These are phyloP conservation scores for Pseudopyricularia javanii DNA, from an alignment of 2,329 filamentous ascomycete species.

Conservation along the genomic window DNA sequence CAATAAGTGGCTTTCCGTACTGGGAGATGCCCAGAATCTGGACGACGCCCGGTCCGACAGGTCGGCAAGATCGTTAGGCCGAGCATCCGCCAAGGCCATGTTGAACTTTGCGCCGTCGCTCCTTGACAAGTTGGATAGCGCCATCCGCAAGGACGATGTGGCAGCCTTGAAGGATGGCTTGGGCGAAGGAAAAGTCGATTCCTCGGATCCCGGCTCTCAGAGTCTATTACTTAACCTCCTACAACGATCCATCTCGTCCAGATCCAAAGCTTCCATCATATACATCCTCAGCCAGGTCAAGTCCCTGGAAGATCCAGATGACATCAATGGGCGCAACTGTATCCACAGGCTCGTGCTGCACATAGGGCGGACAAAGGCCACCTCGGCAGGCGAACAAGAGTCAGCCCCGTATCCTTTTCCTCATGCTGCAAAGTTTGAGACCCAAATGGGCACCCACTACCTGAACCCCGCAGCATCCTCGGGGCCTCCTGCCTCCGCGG, in stretches of 20 bases:
- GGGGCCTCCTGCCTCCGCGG: conserved; percentile 30
- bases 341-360: conserved; percentile 87
- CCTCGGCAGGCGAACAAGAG: conserved; percentile 32
- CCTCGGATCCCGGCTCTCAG: conserved; percentile 43
- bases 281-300: conserved; percentile 57
- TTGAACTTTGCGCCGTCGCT: conserved; percentile 57
- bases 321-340: conserved; percentile 89
- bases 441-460: conserved; percentile 53
- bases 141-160: conserved; percentile 58
- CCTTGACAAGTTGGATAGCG: conserved; percentile 60
- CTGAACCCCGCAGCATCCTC: conserved; percentile 62
- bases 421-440: conserved; percentile 19
- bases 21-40: conserved; percentile 64
- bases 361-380: conserved; percentile 63
- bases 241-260: conserved; percentile 62
- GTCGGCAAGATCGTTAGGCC: conserved; percentile 64
- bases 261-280: conserved; percentile 57
- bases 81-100: conserved; percentile 63
- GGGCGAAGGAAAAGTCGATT: conserved; percentile 40
- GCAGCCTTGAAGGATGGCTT: conserved; percentile 43
- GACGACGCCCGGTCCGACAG: conserved; percentile 66
- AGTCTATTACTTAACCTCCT: conserved; percentile 67
- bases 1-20: conserved; percentile 80
- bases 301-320: conserved; percentile 72
- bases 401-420: conserved; percentile 37